Evolutionary conservation across 306 rosid genomes (phyloP).

Genomic region (Quercus agrifolia): DNA sequence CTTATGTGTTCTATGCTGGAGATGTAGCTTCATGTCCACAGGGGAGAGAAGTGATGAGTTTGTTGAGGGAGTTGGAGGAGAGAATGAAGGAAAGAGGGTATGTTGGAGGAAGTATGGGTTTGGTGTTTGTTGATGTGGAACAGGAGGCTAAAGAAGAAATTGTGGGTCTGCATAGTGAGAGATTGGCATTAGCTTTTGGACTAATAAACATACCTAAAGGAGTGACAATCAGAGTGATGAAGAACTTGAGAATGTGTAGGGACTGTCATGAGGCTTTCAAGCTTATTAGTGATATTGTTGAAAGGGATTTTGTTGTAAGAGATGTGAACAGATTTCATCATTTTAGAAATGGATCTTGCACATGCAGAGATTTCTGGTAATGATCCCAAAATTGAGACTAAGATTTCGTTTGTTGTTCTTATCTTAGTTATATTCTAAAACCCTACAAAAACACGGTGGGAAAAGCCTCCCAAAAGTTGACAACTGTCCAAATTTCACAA

Average conservation of each 20-base stretch:
- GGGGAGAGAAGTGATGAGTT: conserved; percentile 37
- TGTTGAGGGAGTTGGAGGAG: conserved; percentile 54
- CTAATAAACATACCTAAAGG: conserved; percentile 63
- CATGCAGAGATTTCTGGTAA: conserved; percentile 72
- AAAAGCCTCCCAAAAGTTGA: not conserved
- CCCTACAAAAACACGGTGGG: not conserved
- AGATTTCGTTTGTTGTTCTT: no score
- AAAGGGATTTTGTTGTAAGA: conserved; percentile 70
- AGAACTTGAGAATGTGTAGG: conserved; percentile 78
- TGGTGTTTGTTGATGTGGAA: conserved; percentile 75
- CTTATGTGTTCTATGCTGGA: conserved; percentile 64
- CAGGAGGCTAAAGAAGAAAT: conserved; percentile 67
- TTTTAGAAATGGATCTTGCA: conserved; percentile 58
- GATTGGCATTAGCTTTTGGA: conserved; percentile 82
- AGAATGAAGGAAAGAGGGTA: conserved; percentile 78
- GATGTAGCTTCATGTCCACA: conserved; percentile 43
- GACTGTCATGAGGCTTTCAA: conserved; percentile 78
- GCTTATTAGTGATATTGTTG: conserved; percentile 70
- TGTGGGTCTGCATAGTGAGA: conserved; percentile 75
- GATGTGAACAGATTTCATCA: conserved; percentile 88
- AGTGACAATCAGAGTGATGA: conserved; percentile 71
- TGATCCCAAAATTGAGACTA: not conserved
- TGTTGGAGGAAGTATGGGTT: conserved; percentile 51
- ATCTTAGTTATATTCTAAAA: not conserved
- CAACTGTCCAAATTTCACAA: not conserved